Evolutionary conservation across 176 grass and related monocot species (phyloP).

Genomic region (Themeda triandra): DNA sequence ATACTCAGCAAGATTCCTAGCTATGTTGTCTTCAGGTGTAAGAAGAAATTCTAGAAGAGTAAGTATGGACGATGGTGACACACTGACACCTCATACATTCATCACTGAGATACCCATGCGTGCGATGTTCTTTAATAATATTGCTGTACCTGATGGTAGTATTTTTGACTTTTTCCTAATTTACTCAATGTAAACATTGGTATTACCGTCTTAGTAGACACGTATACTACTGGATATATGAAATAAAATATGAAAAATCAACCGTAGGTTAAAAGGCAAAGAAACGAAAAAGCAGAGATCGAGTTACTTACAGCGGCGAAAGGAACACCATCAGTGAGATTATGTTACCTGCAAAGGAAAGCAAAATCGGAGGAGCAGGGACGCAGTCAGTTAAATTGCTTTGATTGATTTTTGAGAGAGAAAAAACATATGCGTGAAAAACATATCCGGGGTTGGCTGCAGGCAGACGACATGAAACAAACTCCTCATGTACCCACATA

Average conservation of each 20-base stretch:
- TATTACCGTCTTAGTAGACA: not conserved
- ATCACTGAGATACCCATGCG: not conserved
- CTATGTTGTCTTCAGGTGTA: conserved; percentile 43
- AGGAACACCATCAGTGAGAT: conserved; percentile 86
- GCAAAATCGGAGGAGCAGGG: not conserved
- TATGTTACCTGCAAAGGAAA: conserved; percentile 69
- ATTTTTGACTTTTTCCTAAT: not conserved
- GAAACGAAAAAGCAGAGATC: not conserved
- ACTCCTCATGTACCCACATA: not conserved
- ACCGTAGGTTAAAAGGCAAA: not conserved
- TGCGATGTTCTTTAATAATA: not conserved
- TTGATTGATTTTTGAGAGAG: too few relatives aligned
- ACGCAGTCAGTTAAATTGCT: not conserved
- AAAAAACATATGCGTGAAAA: not conserved
- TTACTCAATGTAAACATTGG: not conserved
- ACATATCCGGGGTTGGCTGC: not conserved
- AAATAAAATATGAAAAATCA: not conserved
- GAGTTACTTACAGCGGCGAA: conserved; percentile 62
- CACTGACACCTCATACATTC: not conserved
- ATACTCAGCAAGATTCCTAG: not conserved
- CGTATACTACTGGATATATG: not conserved
- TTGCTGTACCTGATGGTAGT: not conserved
- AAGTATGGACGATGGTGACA: conserved; percentile 23
- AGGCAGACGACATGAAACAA: not conserved
- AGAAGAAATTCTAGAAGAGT: conserved; percentile 16